Conservation (phyloP, 768 basidiomycete species). For the Boletus subparvulus region DNA sequence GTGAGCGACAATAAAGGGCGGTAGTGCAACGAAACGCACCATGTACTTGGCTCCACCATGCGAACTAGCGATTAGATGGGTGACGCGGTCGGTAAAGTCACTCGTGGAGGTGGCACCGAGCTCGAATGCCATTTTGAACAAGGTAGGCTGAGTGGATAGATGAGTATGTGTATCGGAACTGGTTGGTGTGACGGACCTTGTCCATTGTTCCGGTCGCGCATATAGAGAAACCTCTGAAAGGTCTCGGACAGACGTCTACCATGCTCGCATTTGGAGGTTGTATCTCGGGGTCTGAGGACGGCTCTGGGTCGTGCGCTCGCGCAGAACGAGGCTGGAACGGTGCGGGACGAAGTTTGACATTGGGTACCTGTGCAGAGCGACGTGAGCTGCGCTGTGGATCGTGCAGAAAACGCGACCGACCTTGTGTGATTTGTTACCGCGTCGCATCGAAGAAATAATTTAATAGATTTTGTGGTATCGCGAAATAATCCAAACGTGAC, state of each 20-base stretch:
- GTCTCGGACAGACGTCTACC: slow-evolving; percentile 57
- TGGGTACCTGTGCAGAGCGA: slow-evolving; percentile 59
- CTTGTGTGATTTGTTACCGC: slow-evolving; percentile 68
- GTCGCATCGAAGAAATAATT: slow-evolving; percentile 38
- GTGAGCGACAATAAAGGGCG: background rate
- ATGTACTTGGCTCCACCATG: slow-evolving; percentile 84
- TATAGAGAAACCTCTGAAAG: slow-evolving; percentile 61
- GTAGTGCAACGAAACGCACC: slow-evolving; percentile 41
- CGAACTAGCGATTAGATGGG: slow-evolving; percentile 80
- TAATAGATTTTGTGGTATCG: background rate
- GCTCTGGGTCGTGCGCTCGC: slow-evolving; percentile 17
- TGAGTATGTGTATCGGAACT: slow-evolving; percentile 4
- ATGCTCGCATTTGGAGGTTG: slow-evolving; percentile 45
- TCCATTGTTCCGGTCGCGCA: slow-evolving; percentile 79
- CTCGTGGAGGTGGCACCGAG: slow-evolving; percentile 70
- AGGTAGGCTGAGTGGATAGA: slow-evolving; percentile 45
- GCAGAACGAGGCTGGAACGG: slow-evolving; percentile 32
- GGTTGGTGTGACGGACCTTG: slow-evolving; percentile 52
- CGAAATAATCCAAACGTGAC: background rate
- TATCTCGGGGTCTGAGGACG: slow-evolving; percentile 48
- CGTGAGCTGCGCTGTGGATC: background rate
- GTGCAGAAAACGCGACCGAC: slow-evolving; percentile 27
- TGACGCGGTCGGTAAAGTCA: slow-evolving; percentile 83
- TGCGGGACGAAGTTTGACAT: slow-evolving; percentile 77
- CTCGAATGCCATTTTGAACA: slow-evolving; percentile 77